These are phyloP conservation scores for Gnomoniopsis sp. DNA, from an alignment of 2,329 filamentous ascomycete genomes.

Conservation along the genomic window DNA sequence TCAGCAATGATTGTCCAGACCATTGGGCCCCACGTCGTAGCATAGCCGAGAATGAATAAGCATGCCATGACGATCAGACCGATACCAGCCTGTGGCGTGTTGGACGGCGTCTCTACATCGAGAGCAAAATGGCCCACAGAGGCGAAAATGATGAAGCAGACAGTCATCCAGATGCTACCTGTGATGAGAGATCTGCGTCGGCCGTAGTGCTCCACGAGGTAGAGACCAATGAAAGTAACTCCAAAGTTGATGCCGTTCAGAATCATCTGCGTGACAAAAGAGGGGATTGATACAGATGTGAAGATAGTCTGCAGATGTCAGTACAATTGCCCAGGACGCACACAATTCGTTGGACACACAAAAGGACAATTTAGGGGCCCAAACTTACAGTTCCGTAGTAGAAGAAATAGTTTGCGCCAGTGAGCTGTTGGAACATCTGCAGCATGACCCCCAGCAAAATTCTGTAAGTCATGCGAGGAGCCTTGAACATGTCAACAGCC, in stretches of 20 bases:
- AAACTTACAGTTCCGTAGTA: conserved; percentile 50
- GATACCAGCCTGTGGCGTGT: conserved; percentile 45
- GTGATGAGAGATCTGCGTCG: conserved; percentile 60
- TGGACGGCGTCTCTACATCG: conserved; percentile 30
- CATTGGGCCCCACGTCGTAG: conserved; percentile 65
- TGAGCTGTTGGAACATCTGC: conserved; percentile 67
- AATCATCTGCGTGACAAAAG: conserved; percentile 66
- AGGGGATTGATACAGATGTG: conserved; percentile 46
- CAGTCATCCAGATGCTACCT: conserved; percentile 59
- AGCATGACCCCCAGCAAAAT: conserved; percentile 57
- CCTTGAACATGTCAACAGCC: conserved; percentile 59
- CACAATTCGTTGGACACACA: too few relatives aligned
- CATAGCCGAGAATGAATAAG: conserved; percentile 63
- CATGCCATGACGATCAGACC: conserved; percentile 62
- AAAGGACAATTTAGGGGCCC: too few relatives aligned
- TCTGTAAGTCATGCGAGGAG: conserved; percentile 61
- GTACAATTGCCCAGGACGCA: conserved; percentile 29
- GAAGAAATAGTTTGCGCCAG: conserved; percentile 61
- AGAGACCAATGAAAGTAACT: conserved; percentile 66
- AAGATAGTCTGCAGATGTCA: conserved; percentile 35
- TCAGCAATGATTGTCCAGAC: conserved; percentile 64
- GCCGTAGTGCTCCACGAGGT: conserved; percentile 65
- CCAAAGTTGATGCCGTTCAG: conserved; percentile 64
- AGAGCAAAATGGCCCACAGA: conserved; percentile 50
- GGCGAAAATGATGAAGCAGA: conserved; percentile 58